Base-by-base conservation (phyloP, 2,329 filamentous ascomycete species). In the Apiospora koreana region DNA sequence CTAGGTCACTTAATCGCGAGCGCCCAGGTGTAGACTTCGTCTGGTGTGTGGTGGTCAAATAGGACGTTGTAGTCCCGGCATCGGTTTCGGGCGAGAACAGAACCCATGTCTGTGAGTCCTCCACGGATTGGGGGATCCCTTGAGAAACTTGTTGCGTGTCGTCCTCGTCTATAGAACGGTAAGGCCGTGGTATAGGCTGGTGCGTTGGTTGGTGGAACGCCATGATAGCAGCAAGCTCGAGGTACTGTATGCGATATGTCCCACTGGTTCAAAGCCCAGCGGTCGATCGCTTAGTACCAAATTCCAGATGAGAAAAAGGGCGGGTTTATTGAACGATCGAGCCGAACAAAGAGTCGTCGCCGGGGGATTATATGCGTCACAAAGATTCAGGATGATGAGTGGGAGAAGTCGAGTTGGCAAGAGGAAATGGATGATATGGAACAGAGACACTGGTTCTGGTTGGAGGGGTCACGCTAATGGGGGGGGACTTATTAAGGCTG, bases 71-170 rank as follows among this genome's bases (percentile, higher is more conserved):
- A 3, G 86, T 88, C 65, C 82, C 82, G 43, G 85, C 83, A 71
- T 86, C 87, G 73, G 91, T 90, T 10, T 87, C 86, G 1, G 94
- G 94, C 9, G 94, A 93, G 85, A 99, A 99, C 74, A 99, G 89
- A 69, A 98, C 92, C 96, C 96, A 99, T 88, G 97, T 95, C 81
- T 96, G 92, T 16, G 93, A 92, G 74, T 95, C 92, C 72, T 93
- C 90, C 71, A 90, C 83, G 58, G 77, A 76, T 28, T 50, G 23
- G 45, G 79, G 74, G 71, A 74, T 70, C 70, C 76, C 77, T 73
- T 76, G 77, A 70, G 79, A 79, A 67, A 75, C 74, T 66, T 76
- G 73, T 31, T 81, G 80, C 41, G 81, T 45, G 45, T 85, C 82
- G 21, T 83, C 81, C 25, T 79, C 79, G 68, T 81, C 79, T 2